phyloP scores from a whole-genome alignment of 2,329 filamentous ascomycete genomes.

The Fusarium caatingaense region DNA sequence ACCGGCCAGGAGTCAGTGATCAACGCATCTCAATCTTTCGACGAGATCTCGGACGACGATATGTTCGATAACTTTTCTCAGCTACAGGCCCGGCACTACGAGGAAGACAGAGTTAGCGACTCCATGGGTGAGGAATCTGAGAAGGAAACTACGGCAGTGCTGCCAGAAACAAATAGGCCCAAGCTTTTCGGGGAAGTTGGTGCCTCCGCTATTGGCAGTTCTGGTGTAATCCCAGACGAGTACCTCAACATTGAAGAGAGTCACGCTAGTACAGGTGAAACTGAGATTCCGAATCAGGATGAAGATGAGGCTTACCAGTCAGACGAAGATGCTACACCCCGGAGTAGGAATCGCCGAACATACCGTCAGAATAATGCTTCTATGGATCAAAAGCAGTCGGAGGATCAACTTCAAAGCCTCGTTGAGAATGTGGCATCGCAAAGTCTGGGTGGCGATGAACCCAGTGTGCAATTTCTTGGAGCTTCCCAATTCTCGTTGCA shows the following conservation, averaged over 20 bases:
- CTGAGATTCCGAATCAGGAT: constrained; percentile 59
- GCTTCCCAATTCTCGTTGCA: constrained; percentile 42
- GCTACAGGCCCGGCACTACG: constrained; percentile 54
- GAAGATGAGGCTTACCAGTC: constrained; percentile 59
- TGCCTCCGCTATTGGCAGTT: constrained; percentile 64
- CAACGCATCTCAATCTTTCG: constrained; percentile 60
- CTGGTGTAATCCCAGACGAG: constrained; percentile 61
- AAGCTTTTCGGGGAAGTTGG: constrained; percentile 68
- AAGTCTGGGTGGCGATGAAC: constrained; percentile 63
- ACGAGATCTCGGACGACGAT: constrained; percentile 72
- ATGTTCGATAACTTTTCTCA: constrained; percentile 71
- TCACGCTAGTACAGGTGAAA: constrained; percentile 53
- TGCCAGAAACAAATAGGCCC: constrained; percentile 57
- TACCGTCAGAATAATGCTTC: constrained; percentile 50
- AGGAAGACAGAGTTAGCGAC: constrained; percentile 55
- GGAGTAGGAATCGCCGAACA: constrained; percentile 41
- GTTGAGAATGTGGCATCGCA: constrained; percentile 66
- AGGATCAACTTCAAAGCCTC: constrained; percentile 63
- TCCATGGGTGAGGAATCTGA: constrained; percentile 76
- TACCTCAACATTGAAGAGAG: constrained; percentile 61
- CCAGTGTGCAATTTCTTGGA: constrained; percentile 24
- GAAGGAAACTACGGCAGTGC: constrained; percentile 81
- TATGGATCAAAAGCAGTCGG: constrained; percentile 57
- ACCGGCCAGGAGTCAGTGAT: constrained; percentile 47
- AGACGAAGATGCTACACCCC: constrained; percentile 51